Conservation (phyloP, 2,329 filamentous ascomycete species). For the Cytospora schulzeri region DNA sequence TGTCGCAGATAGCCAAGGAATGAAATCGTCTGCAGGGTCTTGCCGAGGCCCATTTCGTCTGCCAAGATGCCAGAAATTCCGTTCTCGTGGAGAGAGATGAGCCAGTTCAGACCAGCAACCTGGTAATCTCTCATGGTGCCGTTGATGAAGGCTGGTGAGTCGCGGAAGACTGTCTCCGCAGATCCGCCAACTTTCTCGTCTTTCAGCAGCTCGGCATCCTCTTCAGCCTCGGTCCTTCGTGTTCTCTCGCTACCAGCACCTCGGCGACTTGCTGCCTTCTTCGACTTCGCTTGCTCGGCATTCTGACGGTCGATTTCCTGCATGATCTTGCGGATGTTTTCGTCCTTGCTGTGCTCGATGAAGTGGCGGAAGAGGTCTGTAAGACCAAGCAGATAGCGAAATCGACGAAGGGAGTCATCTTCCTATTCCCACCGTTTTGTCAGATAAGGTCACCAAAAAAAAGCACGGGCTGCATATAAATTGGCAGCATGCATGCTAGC, state of each 20-base stretch:
- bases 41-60: slow-evolving; percentile 98
- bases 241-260: slow-evolving; percentile 78
- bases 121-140: slow-evolving; percentile 96
- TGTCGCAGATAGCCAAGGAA: slow-evolving; percentile 95
- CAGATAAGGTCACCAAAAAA: slow-evolving; percentile 2
- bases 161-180: slow-evolving; percentile 87
- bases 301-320: slow-evolving; percentile 93
- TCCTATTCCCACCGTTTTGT: slow-evolving; percentile 56
- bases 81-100: slow-evolving; percentile 96
- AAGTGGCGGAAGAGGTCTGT: slow-evolving; percentile 98
- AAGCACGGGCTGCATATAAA: background rate
- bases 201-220: slow-evolving; percentile 85
- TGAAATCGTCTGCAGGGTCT: slow-evolving; percentile 95
- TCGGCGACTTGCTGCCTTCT: slow-evolving; percentile 76
- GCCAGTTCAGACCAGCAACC: slow-evolving; percentile 92
- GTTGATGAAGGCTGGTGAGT: slow-evolving; percentile 87
- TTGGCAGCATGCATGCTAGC: slow-evolving; percentile 30
- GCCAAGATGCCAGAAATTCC: slow-evolving; percentile 97
- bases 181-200: slow-evolving; percentile 88
- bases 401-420: slow-evolving; percentile 91
- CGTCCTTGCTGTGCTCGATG: slow-evolving; percentile 96
- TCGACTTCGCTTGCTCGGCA: slow-evolving; percentile 68
- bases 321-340: slow-evolving; percentile 92
- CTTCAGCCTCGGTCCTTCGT: slow-evolving; percentile 92
- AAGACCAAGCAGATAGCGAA: slow-evolving; percentile 90